phyloP scores from a whole-genome alignment of 2,329 filamentous ascomycete species.

The Penicillium sp. region DNA sequence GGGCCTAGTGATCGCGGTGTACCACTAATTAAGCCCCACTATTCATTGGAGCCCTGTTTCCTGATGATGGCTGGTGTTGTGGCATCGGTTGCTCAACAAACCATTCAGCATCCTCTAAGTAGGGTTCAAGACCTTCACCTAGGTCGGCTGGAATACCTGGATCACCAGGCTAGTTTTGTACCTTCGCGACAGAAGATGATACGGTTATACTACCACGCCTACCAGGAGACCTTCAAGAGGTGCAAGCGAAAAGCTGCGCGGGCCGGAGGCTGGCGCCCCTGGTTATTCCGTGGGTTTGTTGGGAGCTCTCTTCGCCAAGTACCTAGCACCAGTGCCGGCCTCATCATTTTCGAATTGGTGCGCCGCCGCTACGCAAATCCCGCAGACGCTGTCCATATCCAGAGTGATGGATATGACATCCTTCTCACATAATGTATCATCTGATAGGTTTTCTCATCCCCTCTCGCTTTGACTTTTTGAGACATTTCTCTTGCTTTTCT shows the following conservation, averaged over 20 bases:
- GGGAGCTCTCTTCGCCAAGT: conserved; percentile 51
- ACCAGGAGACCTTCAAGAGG: conserved; percentile 51
- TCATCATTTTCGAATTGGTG: conserved; percentile 58
- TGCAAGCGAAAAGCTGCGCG: conserved; percentile 45
- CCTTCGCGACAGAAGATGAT: conserved; percentile 40
- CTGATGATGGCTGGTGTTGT: conserved; percentile 52
- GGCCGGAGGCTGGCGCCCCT: conserved; percentile 47
- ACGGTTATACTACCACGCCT: conserved; percentile 51
- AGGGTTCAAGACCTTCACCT: conserved; percentile 55
- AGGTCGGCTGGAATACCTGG: conserved; percentile 51
- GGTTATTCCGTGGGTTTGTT: conserved; percentile 52
- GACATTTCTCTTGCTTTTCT: neutral
- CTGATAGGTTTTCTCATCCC: neutral
- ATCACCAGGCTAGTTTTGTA: conserved; percentile 43
- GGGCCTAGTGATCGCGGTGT: conserved; percentile 28
- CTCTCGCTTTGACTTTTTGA: neutral
- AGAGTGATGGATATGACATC: conserved; percentile 55
- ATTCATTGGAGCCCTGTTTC: conserved; percentile 54
- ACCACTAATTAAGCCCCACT: conserved; percentile 52
- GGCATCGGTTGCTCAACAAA: conserved; percentile 51
- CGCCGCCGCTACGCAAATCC: conserved; percentile 51
- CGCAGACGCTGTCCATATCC: conserved; percentile 47
- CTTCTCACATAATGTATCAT: conserved; percentile 38
- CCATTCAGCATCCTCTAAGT: conserved; percentile 51
- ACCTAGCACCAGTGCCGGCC: conserved; percentile 55